phyloP scores from a whole-genome alignment of 2,329 filamentous ascomycete genomes.

The Exophiala spinifera region DNA sequence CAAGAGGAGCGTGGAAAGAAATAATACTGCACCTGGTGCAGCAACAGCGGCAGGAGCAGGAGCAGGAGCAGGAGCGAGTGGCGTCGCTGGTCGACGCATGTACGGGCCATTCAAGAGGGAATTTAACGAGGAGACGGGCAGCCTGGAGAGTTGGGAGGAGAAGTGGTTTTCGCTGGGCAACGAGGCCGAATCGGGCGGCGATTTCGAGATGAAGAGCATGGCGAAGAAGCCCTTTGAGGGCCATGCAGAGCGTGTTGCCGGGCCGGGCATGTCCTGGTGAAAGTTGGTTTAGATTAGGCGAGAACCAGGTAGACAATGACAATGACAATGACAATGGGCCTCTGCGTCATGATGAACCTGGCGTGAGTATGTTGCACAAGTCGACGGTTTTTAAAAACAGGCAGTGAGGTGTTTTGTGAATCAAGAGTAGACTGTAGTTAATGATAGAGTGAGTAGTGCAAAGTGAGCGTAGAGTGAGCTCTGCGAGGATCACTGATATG shows the following conservation, averaged over 20 bases:
- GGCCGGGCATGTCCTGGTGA: constrained; percentile 11
- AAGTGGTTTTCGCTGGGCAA: constrained; percentile 23
- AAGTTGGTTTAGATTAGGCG: constrained; percentile 5
- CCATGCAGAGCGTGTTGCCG: not conserved
- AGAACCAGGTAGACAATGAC: not conserved
- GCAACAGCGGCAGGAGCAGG: not conserved
- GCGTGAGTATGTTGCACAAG: too few species aligned
- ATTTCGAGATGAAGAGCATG: not conserved
- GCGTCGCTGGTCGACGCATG: constrained; percentile 1
- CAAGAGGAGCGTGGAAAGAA: not conserved
- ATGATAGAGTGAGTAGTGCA: too few species aligned
- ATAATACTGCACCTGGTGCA: too few species aligned
- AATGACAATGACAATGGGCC: not conserved
- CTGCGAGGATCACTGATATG: too few species aligned
- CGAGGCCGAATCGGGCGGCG: not conserved
- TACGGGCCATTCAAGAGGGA: constrained; percentile 8
- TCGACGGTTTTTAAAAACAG: too few species aligned
- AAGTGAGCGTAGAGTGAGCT: too few species aligned
- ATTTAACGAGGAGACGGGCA: constrained; percentile 11
- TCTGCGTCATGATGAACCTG: too few species aligned
- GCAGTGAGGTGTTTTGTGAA: too few species aligned
- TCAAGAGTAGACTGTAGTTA: too few species aligned
- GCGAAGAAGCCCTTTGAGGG: constrained; percentile 1
- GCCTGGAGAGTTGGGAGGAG: constrained; percentile 23
- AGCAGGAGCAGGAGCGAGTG: not conserved